Conservation (phyloP, 345 rosid genomes). For the Eucalyptus pauciflora region DNA sequence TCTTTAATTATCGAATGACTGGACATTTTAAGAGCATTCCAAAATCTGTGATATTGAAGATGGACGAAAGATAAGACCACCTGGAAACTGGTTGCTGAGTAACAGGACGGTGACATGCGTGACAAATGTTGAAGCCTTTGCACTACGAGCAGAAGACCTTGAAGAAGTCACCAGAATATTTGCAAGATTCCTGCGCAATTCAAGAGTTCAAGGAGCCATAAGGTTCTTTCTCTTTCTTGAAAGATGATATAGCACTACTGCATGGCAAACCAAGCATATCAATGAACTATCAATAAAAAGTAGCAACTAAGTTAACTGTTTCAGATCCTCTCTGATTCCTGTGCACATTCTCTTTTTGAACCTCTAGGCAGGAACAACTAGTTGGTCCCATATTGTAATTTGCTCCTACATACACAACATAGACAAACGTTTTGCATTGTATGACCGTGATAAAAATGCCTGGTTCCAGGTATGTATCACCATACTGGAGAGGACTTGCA, state of each 20-base stretch:
- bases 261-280: neutral
- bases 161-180: constrained; percentile 73
- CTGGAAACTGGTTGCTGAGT: constrained; percentile 37
- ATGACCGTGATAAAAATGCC: neutral
- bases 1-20: neutral
- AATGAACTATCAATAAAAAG: neutral
- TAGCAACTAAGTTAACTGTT: neutral
- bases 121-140: constrained; percentile 79
- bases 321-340: neutral
- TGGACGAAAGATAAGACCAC: constrained; percentile 27
- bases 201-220: constrained; percentile 77
- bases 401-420: neutral
- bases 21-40: neutral
- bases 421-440: neutral
- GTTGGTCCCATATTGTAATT: neutral
- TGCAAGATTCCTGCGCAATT: constrained; percentile 46
- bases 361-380: neutral
- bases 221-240: constrained; percentile 20
- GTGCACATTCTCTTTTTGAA: neutral
- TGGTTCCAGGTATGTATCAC: constrained; percentile 55
- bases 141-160: constrained; percentile 68
- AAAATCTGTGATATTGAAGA: constrained; percentile 20
- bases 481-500: constrained; percentile 61
- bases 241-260: neutral
- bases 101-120: constrained; percentile 49